Base-by-base conservation (phyloP, 1,139 yeast species). In the Spathaspora sp. region DNA sequence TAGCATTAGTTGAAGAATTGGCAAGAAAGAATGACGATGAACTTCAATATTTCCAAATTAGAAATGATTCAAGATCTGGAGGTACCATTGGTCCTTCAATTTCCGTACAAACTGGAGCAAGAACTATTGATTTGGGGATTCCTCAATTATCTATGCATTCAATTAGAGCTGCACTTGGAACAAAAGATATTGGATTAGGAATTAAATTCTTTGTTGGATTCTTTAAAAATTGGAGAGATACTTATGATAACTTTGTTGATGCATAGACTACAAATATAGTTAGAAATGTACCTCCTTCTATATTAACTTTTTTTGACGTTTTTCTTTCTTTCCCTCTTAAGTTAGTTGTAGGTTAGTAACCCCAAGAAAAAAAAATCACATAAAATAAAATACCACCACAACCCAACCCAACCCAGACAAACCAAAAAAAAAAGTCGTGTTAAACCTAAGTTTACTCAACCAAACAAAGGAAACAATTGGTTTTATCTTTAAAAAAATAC, bases 111-210 rank as follows among this genome's bases (percentile, higher is more conserved):
- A 68, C 72, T 1, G 80, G 80, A 2, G 77, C 78, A 5, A 60
- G 76, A 45, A 68, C 73, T 13, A 63, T 74, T 41, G 80, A 74
- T 52, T 72, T 74, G 29, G 80, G 80, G 6, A 59, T 74, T 44
- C 71, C 78, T 8, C 77, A 73, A 47, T 62, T 74, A 45, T 64
- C 76, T 27, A 74, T 74, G 80, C 80, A 74, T 54, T 68, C 74
- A 3, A 71, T 74, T 40, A 59, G 80, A 47, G 74, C 76, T 5
- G 58, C 68, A 23, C 59, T 70, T 47, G 80, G 80, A 1, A 67
- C 65, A 41, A 71, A 69, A 48, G 80, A 74, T 48, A 62, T 69
- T 38, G 77, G 76, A 3, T 63, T 74, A 43, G 78, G 78, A 1
- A 63, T 69, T 10, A 64, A 67, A 41, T 65, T 70, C 38, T 74